Evolutionary conservation across 2,329 filamentous ascomycete genomes (phyloP), one percentile per base, ranked within the genome.

Genomic region (Tolypocladium pustulatum): DNA sequence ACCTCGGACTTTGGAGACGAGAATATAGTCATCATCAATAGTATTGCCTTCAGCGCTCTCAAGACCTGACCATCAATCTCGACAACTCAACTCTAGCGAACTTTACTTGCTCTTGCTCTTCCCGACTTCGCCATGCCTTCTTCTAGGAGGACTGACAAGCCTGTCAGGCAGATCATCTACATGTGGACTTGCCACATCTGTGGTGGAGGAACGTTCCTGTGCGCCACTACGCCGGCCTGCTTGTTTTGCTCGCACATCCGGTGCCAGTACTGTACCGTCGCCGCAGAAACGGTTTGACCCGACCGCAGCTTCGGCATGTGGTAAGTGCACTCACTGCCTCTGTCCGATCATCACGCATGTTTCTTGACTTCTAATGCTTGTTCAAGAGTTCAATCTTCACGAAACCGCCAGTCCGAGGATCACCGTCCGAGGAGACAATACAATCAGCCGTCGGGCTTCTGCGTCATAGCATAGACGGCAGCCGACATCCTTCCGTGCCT

Each of bases 181-280:
- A 57, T 58, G 53, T 61, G 60, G 60, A 55, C 17, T 17, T 61
- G 60, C 55, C 60, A 61, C 30, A 41, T 37, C 15, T 60, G 58
- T 36, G 60, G 58, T 17, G 60, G 54, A 38, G 60, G 60, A 17
- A 49, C 53, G 4, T 60, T 59, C 34, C 25, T 55, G 10, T 53
- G 55, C 52, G 41, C 49, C 22, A 61, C 56, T 15, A 64, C 62
- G 20, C 60, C 58, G 8, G 30, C 54, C 10, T 61, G 60, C 55
- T 17, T 60, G 6, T 38, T 53, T 22, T 60, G 58, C 30, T 53
- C 43, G 32, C 59, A 59, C 55, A 40, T 32, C 15, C 54, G 57
- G 5, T 61, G 55, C 53, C 49, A 22, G 13, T 17, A 4, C 9
- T 61, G 57, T 32, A 3, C 5, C 12, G 49, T 53, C 49, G 20